Percentiles rank a stretch among this genome's conserved stretches.
Evolutionary conservation across 1,139 yeast species (phyloP).

Genomic region (Pichia sp.): DNA sequence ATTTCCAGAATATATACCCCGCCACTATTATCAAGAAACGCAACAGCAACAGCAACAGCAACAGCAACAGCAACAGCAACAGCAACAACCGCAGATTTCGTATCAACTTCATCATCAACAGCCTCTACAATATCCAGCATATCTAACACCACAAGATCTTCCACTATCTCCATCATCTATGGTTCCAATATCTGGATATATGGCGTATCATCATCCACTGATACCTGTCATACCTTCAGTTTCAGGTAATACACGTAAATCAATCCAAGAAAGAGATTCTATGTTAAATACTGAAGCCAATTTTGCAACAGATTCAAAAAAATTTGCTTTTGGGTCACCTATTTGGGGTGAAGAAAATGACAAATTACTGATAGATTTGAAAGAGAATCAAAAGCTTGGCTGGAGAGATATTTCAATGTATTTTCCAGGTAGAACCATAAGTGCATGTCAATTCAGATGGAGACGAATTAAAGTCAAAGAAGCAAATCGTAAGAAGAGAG

Average conservation of each 20-base stretch:
- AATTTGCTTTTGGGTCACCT: constrained; percentile 35
- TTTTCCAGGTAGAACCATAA: neutral
- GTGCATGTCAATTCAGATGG: constrained; percentile 3
- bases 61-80: neutral
- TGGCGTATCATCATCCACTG: neutral
- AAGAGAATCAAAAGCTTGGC: constrained; percentile 65
- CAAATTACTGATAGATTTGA: constrained; percentile 55
- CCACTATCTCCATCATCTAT: neutral
- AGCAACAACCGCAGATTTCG: neutral
- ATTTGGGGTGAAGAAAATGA: constrained; percentile 79
- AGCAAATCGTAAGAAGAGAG: neutral
- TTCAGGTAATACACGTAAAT: neutral
- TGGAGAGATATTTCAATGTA: constrained; percentile 35
- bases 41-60: neutral
- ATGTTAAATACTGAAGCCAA: neutral
- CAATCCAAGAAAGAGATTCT: neutral
- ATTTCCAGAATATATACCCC: too few species aligned
- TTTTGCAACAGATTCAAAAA: neutral
- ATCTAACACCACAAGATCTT: neutral
- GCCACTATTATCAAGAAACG: too few species aligned
- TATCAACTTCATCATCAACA: neutral
- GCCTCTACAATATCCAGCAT: neutral
- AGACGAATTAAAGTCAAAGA: neutral
- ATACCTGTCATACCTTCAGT: constrained; percentile 1
- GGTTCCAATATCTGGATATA: constrained; percentile 1